These are phyloP conservation scores for Skeletonema potamos DNA, from an alignment of 108 stramenopile genomes.

Conservation along the genomic window DNA sequence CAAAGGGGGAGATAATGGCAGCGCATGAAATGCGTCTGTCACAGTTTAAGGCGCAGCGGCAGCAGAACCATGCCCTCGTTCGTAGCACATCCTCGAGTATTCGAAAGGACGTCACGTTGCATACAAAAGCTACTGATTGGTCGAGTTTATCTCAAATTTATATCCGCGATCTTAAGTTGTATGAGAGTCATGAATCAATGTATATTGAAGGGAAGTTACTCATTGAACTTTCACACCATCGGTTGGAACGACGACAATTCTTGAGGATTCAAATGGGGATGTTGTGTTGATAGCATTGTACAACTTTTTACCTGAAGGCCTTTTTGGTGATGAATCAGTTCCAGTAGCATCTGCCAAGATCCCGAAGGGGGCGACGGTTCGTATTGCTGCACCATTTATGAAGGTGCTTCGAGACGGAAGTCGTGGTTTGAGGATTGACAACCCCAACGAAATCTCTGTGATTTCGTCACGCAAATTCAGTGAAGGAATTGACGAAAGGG, in stretches of 20 bases:
- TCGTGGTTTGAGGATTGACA: conserved; percentile 28
- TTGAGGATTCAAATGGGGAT: conserved; percentile 21
- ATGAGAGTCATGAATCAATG: conserved; percentile 8
- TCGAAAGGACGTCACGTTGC: conserved; percentile 3
- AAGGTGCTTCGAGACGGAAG: conserved; percentile 34
- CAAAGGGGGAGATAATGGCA: neutral
- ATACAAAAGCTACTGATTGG: conserved; percentile 11
- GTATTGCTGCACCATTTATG: conserved; percentile 20
- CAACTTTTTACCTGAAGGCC: conserved; percentile 28
- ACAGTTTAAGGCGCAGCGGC: neutral
- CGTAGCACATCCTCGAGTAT: conserved; percentile 1
- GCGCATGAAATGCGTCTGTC: neutral
- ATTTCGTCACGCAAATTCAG: neutral
- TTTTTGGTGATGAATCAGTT: conserved; percentile 18
- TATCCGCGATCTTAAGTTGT: conserved; percentile 23
- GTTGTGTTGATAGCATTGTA: conserved; percentile 12
- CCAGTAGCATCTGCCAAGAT: conserved; percentile 17
- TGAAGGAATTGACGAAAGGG: neutral
- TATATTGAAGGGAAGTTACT: conserved; percentile 29
- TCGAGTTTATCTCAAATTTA: neutral
- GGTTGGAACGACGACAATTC: conserved; percentile 34
- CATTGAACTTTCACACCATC: conserved; percentile 22
- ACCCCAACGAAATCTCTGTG: conserved; percentile 31
- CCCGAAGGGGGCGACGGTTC: conserved; percentile 20
- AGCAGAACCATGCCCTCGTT: too few species aligned